These are phyloP conservation scores for Trichothecium roseum DNA, from an alignment of 2,329 filamentous ascomycete species.

Conservation along the genomic window DNA sequence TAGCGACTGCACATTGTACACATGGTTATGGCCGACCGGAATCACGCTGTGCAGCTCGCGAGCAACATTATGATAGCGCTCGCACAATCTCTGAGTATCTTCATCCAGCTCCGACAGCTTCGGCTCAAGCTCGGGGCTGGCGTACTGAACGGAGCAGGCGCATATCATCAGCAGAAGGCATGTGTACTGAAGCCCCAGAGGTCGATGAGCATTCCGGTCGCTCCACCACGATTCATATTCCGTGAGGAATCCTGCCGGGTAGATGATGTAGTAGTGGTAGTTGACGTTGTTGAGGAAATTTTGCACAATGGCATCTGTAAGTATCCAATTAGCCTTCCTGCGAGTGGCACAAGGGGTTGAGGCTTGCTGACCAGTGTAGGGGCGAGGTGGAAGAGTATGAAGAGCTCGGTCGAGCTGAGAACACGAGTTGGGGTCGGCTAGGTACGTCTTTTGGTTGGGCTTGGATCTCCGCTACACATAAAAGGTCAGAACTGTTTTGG, in stretches of 20 bases:
- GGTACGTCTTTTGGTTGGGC: slow-evolving; percentile 9
- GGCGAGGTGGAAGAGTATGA: slow-evolving; percentile 18
- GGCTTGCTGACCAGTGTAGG: slow-evolving; percentile 20
- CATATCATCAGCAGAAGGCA: slow-evolving; percentile 26
- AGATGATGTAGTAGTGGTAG: slow-evolving; percentile 27
- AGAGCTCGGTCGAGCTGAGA: slow-evolving; percentile 20
- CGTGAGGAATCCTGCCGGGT: slow-evolving; percentile 21
- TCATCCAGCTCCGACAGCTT: slow-evolving; percentile 22
- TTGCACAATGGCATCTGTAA: slow-evolving; percentile 24
- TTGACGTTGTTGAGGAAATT: slow-evolving; percentile 26
- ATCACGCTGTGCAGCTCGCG: slow-evolving; percentile 20
- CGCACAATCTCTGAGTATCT: slow-evolving; percentile 15
- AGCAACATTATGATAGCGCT: slow-evolving; percentile 21
- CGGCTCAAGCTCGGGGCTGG: slow-evolving; percentile 16
- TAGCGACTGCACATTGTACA: slow-evolving; percentile 22
- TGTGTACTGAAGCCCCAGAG: slow-evolving; percentile 25
- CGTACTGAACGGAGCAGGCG: slow-evolving; percentile 24
- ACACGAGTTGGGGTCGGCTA: slow-evolving; percentile 10
- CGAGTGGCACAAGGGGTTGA: background rate
- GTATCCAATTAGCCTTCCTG: slow-evolving; percentile 3
- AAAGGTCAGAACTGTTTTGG: background rate
- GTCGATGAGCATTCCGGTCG: slow-evolving; percentile 14
- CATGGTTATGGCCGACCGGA: slow-evolving; percentile 19
- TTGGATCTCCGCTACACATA: slow-evolving; percentile 10
- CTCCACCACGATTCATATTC: slow-evolving; percentile 26